Evolutionary conservation across 805 yeast genomes (phyloP), one percentile per base, ranked within the genome.

Genomic region (Barnettozyma salicaria): DNA sequence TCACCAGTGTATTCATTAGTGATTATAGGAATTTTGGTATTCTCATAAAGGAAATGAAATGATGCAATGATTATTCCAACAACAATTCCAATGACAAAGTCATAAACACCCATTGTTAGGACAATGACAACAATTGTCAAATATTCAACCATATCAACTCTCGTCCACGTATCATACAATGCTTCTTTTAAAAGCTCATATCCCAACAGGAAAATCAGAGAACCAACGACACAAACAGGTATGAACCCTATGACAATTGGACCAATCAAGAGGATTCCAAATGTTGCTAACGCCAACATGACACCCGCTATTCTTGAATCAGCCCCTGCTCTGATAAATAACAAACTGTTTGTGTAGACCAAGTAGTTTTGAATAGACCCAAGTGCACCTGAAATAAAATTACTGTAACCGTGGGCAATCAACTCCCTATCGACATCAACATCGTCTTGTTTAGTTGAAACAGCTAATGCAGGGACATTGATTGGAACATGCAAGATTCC

Each of bases 401-500:
- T 92, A 5, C 96, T 85, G 42, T 81, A 72, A 4, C 98, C 98
- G 61, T 92, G 98, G 1, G 97, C 97, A 22, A 90, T 80, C 40
- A 92, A 70, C 61, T 92, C 98, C 41, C 89, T 71, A 59, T 92
- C 95, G 27, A 92, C 95, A 56, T 89, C 95, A 47, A 84, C 76
- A 31, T 69, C 63, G 58, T 84, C 92, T 72, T 84, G 80, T 4
- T 86, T 85, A 1, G 86, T 73, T 6, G 95, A 82, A 13, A 89
- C 92, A 0, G 97, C 97, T 32, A 92, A 68, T 0, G 98, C 97
- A 1, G 98, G 98, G 11, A 92, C 97, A 56, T 92, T 92, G 42
- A 92, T 92, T 4, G 98, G 98, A 9, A 92, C 98, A 52, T 92
- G 98, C 38, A 92, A 64, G 27, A 92, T 82, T 10, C 98, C 98